Evolutionary conservation across 345 rosid species (phyloP).

Genomic region (Populus ilicifolia): DNA sequence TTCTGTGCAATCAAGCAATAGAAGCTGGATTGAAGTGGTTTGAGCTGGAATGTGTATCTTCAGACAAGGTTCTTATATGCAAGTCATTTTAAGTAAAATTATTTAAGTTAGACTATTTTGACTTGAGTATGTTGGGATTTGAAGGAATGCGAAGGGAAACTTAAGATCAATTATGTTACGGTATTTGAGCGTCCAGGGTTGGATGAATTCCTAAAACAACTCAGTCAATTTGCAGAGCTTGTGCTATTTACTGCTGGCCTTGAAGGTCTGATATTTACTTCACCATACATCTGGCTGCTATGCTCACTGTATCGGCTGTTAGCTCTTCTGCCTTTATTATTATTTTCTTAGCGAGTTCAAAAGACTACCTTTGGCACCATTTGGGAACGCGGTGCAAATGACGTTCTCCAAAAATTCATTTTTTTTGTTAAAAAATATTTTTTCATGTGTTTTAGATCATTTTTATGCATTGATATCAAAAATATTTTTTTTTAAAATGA

Average conservation of each 20-base stretch:
- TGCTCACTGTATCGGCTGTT: neutral
- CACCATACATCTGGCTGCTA: neutral
- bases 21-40: conserved; percentile 86
- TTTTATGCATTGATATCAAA: too few species aligned
- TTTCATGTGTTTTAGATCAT: too few species aligned
- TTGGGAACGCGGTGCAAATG: too few species aligned
- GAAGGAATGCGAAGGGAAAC: conserved; percentile 85
- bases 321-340: neutral
- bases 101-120: conserved; percentile 18
- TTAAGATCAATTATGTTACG: conserved; percentile 82
- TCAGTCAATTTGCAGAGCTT: conserved; percentile 83
- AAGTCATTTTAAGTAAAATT: neutral
- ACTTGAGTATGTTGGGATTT: conserved; percentile 28
- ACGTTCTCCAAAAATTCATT: too few species aligned
- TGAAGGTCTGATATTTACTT: conserved; percentile 61
- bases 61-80: conserved; percentile 66
- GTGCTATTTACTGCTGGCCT: conserved; percentile 96
- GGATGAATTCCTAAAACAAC: conserved; percentile 64
- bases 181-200: conserved; percentile 98
- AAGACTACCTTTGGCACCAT: neutral
- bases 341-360: neutral
- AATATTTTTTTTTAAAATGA: too few species aligned
- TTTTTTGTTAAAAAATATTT: too few species aligned
- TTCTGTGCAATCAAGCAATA: conserved; percentile 58
- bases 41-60: conserved; percentile 82